Base-by-base conservation (phyloP, 1,284 basidiomycete species). In the Abortiporus biennis region DNA sequence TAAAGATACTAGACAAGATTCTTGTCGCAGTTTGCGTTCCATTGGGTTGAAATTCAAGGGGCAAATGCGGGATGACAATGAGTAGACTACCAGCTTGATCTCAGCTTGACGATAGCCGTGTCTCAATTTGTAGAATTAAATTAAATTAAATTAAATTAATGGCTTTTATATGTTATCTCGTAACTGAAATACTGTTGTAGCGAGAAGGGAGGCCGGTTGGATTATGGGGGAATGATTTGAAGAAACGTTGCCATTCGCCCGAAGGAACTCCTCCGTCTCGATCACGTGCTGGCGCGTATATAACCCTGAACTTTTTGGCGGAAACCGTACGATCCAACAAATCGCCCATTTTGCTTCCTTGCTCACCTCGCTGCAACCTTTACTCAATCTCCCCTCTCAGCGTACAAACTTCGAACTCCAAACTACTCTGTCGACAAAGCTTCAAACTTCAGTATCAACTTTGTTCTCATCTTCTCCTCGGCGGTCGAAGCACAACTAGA, bases 401-500 rank as follows among this genome's bases (percentile, higher is more conserved):
- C 40, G n/a, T 9, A 3, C 6, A 24, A 6, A 34, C 13, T 9
- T 22, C 22, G 12, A 17, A 15, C 41, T 25, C 9, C 35, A 37
- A n/a, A 9, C 27, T 29, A 8, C 27, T 29, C 27, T n/a, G 27
- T n/a, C n/a, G n/a, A n/a, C n/a, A n/a, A n/a, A n/a, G n/a, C n/a
- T 29, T 23, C 20, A 24, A 23, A 24, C 37, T 9, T 3, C 35
- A 23, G 20, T 16, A 15, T 11, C n/a, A 19, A 15, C 36, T 6
- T 37, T 24, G 23, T 17, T 19, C 25, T 15, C 38, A 21, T 19
- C 8, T 19, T 25, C 36, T 45, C 39, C 24, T 22, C 15, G 27
- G n/a, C n/a, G n/a, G 17, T 30, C n/a, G 31, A 16, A 32, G 25
- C 20, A 38, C 41, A 38, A 29, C 40, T 29, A 12, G 3, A 31